Evolutionary conservation across 2,329 filamentous ascomycete genomes (phyloP).

Genomic region (Penicillium sp.): DNA sequence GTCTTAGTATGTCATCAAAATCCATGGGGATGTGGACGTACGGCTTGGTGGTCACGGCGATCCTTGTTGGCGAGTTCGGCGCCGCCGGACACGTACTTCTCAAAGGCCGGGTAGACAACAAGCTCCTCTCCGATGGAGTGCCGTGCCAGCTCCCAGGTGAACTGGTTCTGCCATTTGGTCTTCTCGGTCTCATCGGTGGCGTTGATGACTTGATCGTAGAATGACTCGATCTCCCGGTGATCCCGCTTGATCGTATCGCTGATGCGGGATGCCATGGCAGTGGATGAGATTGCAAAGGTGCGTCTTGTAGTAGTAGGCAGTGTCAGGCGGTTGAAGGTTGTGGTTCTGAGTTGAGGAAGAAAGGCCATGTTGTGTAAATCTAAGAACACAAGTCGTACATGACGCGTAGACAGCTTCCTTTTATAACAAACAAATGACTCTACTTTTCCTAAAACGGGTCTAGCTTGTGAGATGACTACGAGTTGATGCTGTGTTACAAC

Average conservation of each 20-base stretch:
- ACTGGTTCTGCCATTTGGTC: conserved; percentile 45
- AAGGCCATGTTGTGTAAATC: too few species aligned
- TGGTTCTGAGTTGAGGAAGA: too few species aligned
- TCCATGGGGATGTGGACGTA: background rate
- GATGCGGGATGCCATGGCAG: conserved; percentile 9
- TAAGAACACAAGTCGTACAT: too few species aligned
- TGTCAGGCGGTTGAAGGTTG: too few species aligned
- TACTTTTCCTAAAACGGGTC: too few species aligned
- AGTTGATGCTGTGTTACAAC: too few species aligned
- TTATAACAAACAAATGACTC: too few species aligned
- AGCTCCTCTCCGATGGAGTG: conserved; percentile 50
- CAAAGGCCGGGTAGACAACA: conserved; percentile 51
- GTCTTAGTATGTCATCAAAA: background rate
- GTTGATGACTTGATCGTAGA: conserved; percentile 41
- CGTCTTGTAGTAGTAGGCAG: too few species aligned
- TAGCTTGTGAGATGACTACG: too few species aligned
- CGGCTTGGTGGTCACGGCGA: conserved; percentile 42
- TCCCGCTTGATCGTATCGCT: conserved; percentile 38
- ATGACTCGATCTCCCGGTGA: conserved; percentile 39
- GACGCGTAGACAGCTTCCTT: too few species aligned
- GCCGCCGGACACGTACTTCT: conserved; percentile 45
- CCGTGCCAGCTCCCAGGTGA: conserved; percentile 49
- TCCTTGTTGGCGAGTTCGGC: conserved; percentile 45
- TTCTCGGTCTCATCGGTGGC: conserved; percentile 33
- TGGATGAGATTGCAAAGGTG: background rate